Base-by-base conservation (phyloP, 2,329 filamentous ascomycete species). In the Ceratocystis albifundus region DNA sequence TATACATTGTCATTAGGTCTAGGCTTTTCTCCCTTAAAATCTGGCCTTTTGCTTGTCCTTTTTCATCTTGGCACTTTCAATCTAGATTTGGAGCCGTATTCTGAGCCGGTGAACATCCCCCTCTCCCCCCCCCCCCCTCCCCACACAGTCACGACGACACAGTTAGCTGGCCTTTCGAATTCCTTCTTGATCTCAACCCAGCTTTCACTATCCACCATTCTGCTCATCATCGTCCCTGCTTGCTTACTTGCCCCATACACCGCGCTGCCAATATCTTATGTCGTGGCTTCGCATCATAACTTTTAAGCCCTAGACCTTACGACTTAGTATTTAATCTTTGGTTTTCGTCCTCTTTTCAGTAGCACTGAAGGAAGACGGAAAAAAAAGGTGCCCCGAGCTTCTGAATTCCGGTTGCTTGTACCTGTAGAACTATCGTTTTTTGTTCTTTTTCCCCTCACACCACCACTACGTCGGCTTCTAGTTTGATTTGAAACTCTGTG, bases 221-320 rank as follows among this genome's bases (percentile, higher is more conserved):
- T 15, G 3, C 36, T 41, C 22, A 25, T 15, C 20, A 5, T 22
- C 10, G 48, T 53, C 22, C 48, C 12, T 25, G 48, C n/a, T 53
- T 8, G 48, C 48, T 53, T 63, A 12, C 32, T 45, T 48, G 61
- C 22, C 25, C 48, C n/a, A 41, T 36, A 48, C 45, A 45, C 64
- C 12, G 12, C 64, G 53, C 22, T 44, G 53, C 36, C 53, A 48
- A 48, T 55, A 25, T 25, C 15, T 22, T 36, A 65, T 28, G 64
- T 36, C 64, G 32, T 64, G 62, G 62, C 62, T 48, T 22, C 36
- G 53, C 55, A 44, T 61, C 46, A 50, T 65, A 63, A 41, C 55
- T 59, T 36, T 55, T 65, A 65, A 65, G 64, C 64, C 53, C 64
- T 65, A 65, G 64, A 65, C 64, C 64, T 65, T 65, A 65, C 53